Conservation (phyloP, 257 asterid species). For the Cruciata laevipes region DNA sequence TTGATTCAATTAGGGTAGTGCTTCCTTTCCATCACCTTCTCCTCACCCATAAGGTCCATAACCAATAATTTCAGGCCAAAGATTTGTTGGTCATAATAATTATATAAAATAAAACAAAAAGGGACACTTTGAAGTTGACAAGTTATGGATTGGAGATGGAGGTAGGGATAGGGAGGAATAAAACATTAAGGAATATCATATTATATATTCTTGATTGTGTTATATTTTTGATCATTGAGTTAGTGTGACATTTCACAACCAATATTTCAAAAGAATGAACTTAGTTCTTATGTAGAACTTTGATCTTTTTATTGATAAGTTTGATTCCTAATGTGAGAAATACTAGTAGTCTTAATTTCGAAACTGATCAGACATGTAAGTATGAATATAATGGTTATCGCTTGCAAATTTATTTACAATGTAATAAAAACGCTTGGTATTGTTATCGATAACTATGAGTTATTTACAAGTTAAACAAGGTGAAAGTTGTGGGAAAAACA, state of each 20-base stretch:
- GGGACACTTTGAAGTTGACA: conserved; percentile 7
- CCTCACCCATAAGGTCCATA: conserved; percentile 6
- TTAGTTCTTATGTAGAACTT: too few relatives aligned
- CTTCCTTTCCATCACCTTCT: conserved; percentile 1
- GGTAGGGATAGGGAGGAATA: conserved; percentile 1
- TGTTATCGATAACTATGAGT: too few relatives aligned
- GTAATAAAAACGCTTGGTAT: too few relatives aligned
- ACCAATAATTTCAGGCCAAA: conserved; percentile 10
- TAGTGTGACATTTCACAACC: not conserved
- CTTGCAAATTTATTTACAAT: too few relatives aligned
- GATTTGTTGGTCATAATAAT: not conserved
- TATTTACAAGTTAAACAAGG: too few relatives aligned
- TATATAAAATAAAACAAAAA: not conserved
- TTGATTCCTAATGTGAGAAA: too few relatives aligned
- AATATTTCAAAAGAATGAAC: not conserved
- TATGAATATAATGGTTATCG: too few relatives aligned
- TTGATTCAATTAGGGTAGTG: not conserved
- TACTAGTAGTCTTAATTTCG: too few relatives aligned
- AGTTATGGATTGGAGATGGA: conserved; percentile 1
- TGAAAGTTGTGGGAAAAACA: not conserved
- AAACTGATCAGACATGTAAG: too few relatives aligned
- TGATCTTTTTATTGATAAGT: not conserved
- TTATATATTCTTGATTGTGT: not conserved
- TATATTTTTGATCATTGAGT: not conserved
- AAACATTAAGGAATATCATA: not conserved